Percentiles rank a stretch among this genome's conserved stretches.
These are phyloP conservation scores for Aspergillus viridinutans DNA, from an alignment of 2,329 filamentous ascomycete species.

Conservation along the genomic window DNA sequence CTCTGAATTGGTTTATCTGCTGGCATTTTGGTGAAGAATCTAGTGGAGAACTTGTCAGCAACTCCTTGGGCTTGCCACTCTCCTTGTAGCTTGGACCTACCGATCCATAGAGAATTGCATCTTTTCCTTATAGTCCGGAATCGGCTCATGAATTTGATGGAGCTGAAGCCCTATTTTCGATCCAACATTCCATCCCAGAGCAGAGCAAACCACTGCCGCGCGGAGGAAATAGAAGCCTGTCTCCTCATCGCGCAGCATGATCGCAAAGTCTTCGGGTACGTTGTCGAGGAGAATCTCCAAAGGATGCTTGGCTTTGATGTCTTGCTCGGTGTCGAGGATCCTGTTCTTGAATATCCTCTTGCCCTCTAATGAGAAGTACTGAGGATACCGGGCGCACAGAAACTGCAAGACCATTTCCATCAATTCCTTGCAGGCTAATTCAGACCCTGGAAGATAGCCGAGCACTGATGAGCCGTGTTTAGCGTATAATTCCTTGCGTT, in stretches of 20 bases:
- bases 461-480: slow-evolving; percentile 63
- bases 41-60: slow-evolving; percentile 25
- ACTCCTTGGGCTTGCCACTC: not conserved
- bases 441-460: slow-evolving; percentile 66
- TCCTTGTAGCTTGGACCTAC: slow-evolving; percentile 39
- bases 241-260: slow-evolving; percentile 66
- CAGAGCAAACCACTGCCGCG: slow-evolving; percentile 72
- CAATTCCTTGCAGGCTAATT: slow-evolving; percentile 76
- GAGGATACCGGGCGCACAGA: slow-evolving; percentile 70
- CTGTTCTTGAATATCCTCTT: slow-evolving; percentile 61
- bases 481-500: slow-evolving; percentile 62
- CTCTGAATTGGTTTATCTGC: slow-evolving; percentile 73
- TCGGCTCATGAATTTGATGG: slow-evolving; percentile 65
- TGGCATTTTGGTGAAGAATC: slow-evolving; percentile 77
- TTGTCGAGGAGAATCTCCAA: slow-evolving; percentile 70
- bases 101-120: slow-evolving; percentile 85
- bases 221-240: slow-evolving; percentile 71
- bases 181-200: slow-evolving; percentile 73
- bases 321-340: slow-evolving; percentile 60
- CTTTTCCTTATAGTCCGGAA: slow-evolving; percentile 82
- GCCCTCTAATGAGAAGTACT: slow-evolving; percentile 61
- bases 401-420: slow-evolving; percentile 86
- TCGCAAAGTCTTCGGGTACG: slow-evolving; percentile 77
- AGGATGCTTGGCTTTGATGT: slow-evolving; percentile 60
- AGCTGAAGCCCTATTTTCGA: slow-evolving; percentile 69